Base-by-base conservation (phyloP, 495 filamentous ascomycete species). In the Aspergillus olivimuriae region DNA sequence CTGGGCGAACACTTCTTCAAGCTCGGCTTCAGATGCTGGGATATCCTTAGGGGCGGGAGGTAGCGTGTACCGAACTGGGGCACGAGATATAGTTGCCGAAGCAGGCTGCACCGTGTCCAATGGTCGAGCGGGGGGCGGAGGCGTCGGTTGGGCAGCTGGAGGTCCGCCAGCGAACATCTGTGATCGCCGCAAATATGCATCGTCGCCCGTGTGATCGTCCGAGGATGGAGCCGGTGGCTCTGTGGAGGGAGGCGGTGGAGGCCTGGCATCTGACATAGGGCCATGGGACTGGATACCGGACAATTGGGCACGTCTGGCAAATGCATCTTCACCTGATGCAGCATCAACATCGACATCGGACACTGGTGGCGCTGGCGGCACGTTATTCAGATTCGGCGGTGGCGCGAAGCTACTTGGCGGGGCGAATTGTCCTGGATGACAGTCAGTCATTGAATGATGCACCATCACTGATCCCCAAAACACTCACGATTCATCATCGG, bases 51-150 rank as follows among this genome's bases (percentile, higher is more conserved):
- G 69, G 4, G 81, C 64, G 6, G 81, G 63, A 6, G 83, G 80
- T 12, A 83, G 69, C 28, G 78, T 74, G 62, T 95, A 96, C 41
- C 85, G 86, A 38, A 97, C 84, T 1, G 91, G 89, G 4, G 85
- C 87, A 26, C 87, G 83, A 36, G 89, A 91, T 53, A 96, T 94
- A 11, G 77, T 82, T 28, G 72, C 69, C 14, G 63, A 62, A 51
- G 52, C 60, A 18, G 73, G 57, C 39, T 73, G 61, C 39, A 73
- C 47, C 9, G 61, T 46, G 12, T 72, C 57, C 17, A 73, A 53
- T 33, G 39, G 63, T 19, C 43, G 59, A 50, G 43, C 52, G 12
- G 65, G 55, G 16, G 70, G 65, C 8, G 62, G 62, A 16, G 61
- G 57, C 12, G 57, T 59, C 34, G 42, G 56, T 50, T 51, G 47